Evolutionary conservation across 2,329 filamentous ascomycete species (phyloP).

Genomic region (Aspergillus amoenus): DNA sequence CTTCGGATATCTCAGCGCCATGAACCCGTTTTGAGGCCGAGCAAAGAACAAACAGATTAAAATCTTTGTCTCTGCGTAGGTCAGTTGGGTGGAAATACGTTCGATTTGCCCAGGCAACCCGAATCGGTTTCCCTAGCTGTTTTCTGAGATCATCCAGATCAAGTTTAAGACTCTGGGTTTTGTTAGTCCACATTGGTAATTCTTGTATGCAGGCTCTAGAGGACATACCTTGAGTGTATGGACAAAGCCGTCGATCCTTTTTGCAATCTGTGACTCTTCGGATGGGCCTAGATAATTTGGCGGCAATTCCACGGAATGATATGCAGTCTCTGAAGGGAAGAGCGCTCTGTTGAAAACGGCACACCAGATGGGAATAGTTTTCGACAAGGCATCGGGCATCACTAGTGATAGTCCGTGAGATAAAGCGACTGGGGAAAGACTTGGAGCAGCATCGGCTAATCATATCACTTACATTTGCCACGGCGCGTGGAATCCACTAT

Average conservation of each 20-base stretch:
- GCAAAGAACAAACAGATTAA: conserved; percentile 76
- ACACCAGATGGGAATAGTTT: conserved; percentile 93
- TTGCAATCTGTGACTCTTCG: conserved; percentile 75
- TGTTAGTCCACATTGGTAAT: conserved; percentile 4
- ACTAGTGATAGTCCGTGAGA: conserved; percentile 44
- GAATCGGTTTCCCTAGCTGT: conserved; percentile 68
- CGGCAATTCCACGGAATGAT: conserved; percentile 66
- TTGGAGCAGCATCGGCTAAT: conserved; percentile 1
- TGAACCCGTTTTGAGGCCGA: conserved; percentile 74
- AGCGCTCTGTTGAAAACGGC: conserved; percentile 77
- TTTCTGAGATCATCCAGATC: conserved; percentile 55
- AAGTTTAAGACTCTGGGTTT: conserved; percentile 58
- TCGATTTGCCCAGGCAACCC: conserved; percentile 77
- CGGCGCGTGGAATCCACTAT: conserved; percentile 91
- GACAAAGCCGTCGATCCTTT: conserved; percentile 59
- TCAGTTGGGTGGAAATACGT: conserved; percentile 55
- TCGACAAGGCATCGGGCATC: conserved; percentile 92
- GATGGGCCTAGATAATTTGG: conserved; percentile 70
- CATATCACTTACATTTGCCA: conserved; percentile 67
- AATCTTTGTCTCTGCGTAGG: conserved; percentile 50
- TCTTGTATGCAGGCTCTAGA: background rate
- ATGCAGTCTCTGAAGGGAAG: conserved; percentile 59
- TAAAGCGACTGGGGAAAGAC: conserved; percentile 7
- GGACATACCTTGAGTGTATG: conserved; percentile 44
- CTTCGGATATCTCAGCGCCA: conserved; percentile 67